Evolutionary conservation across 257 asterid genomes (phyloP).

Genomic region (Linaria vulgaris): DNA sequence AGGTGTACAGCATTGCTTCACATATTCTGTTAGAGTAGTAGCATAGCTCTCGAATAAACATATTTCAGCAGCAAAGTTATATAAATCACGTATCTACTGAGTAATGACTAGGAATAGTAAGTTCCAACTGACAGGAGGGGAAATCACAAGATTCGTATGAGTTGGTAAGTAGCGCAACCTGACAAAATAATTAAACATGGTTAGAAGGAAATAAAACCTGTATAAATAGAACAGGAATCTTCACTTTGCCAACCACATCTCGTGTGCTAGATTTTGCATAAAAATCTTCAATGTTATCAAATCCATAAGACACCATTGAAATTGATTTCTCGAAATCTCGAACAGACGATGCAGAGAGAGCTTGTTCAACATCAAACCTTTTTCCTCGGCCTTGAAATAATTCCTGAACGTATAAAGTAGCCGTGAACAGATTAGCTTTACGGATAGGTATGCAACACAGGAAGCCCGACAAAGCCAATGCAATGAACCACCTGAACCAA

Average conservation of each 20-base stretch:
- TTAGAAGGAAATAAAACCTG: slow-evolving; percentile 55
- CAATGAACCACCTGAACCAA: too few relatives aligned
- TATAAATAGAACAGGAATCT: slow-evolving; percentile 87
- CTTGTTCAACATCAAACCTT: slow-evolving; percentile 78
- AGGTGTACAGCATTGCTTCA: slow-evolving; percentile 8
- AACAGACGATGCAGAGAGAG: slow-evolving; percentile 65
- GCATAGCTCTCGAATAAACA: slow-evolving; percentile 4
- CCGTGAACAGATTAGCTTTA: slow-evolving; percentile 16
- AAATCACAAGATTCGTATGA: slow-evolving; percentile 4
- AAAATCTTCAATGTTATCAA: slow-evolving; percentile 62
- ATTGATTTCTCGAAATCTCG: slow-evolving; percentile 83
- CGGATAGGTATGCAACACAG: too few relatives aligned
- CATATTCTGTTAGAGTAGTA: neutral
- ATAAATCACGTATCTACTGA: neutral
- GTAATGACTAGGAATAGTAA: neutral
- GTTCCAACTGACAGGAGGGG: neutral
- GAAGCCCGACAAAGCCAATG: too few relatives aligned
- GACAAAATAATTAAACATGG: slow-evolving; percentile 10
- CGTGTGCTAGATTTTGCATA: slow-evolving; percentile 84
- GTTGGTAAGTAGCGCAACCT: slow-evolving; percentile 14
- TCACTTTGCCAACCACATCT: slow-evolving; percentile 69
- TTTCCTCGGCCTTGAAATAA: slow-evolving; percentile 89
- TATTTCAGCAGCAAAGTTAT: neutral
- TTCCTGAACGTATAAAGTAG: slow-evolving; percentile 52
- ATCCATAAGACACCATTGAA: slow-evolving; percentile 85